Evolutionary conservation across 2,329 filamentous ascomycete species (phyloP).

Genomic region (Epichloe amarillans): DNA sequence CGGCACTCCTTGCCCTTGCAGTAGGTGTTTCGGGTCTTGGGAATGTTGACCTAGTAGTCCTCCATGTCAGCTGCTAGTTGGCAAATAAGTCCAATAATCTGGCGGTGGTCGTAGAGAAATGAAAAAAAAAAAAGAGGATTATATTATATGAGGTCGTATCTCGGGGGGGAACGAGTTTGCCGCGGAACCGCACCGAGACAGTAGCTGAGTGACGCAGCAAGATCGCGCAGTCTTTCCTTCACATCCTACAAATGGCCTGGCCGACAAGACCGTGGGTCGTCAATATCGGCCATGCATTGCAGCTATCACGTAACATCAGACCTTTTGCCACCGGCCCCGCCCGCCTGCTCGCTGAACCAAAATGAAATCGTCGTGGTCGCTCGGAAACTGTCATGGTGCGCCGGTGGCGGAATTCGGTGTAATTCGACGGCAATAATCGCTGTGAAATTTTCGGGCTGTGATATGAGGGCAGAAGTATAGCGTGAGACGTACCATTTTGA

Average conservation of each 20-base stretch:
- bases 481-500: conserved; percentile 33
- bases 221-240: neutral
- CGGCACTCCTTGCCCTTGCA: conserved; percentile 94
- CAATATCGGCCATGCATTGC: neutral
- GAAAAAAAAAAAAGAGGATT: neutral
- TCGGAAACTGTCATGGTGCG: conserved; percentile 19
- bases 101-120: neutral
- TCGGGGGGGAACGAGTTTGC: neutral
- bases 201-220: neutral
- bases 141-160: neutral
- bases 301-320: neutral
- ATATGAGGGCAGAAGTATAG: conserved; percentile 6
- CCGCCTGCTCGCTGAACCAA: neutral
- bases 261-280: neutral
- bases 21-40: conserved; percentile 94
- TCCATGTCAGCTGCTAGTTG: conserved; percentile 4
- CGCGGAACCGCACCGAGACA: neutral
- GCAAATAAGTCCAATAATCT: neutral
- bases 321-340: neutral
- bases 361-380: neutral
- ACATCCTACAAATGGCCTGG: too few relatives aligned
- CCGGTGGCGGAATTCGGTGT: conserved; percentile 11
- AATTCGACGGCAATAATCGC: conserved; percentile 1
- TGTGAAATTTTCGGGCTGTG: conserved; percentile 2
- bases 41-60: conserved; percentile 73